phyloP scores from a whole-genome alignment of 2,329 filamentous ascomycete genomes.

The Alternaria burnsii region DNA sequence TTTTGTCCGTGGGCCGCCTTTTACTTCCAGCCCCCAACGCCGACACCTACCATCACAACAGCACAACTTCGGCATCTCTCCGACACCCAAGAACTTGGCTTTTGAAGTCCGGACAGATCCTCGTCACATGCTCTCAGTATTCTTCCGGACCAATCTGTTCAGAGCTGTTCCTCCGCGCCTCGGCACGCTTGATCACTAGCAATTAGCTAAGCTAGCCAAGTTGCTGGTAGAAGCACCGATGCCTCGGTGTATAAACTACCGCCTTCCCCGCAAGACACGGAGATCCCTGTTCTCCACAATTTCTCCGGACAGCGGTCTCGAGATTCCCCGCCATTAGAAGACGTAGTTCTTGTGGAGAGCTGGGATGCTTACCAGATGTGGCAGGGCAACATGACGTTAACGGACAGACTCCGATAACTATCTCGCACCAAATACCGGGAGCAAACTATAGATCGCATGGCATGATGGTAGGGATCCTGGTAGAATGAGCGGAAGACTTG shows the following conservation, averaged over 20 bases:
- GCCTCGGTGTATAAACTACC: constrained; percentile 17
- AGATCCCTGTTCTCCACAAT: constrained; percentile 13
- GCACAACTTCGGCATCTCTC: not conserved
- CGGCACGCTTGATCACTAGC: constrained; percentile 5
- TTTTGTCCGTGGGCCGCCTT: constrained; percentile 1
- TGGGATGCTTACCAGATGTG: not conserved
- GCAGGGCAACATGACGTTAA: constrained; percentile 11
- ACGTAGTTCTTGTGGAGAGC: not conserved
- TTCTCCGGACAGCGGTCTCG: constrained; percentile 17
- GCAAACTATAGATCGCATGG: constrained; percentile 1
- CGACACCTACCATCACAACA: not conserved
- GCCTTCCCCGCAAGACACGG: constrained; percentile 18
- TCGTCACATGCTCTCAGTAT: constrained; percentile 11
- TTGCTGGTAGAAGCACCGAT: constrained; percentile 2
- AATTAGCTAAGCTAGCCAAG: constrained; percentile 6
- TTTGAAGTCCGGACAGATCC: not conserved
- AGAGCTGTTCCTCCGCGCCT: constrained; percentile 8
- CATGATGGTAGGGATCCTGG: not conserved
- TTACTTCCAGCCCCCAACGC: not conserved
- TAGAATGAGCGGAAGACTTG: not conserved
- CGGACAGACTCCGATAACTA: constrained; percentile 10
- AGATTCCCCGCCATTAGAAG: constrained; percentile 21
- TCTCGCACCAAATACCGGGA: constrained; percentile 6
- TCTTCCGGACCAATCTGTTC: constrained; percentile 19
- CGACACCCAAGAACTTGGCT: constrained; percentile 12